Percentiles rank a stretch among this genome's conserved stretches.
Evolutionary conservation across 2,329 filamentous ascomycete genomes (phyloP).

Genomic region (Aspergillus vadensis): DNA sequence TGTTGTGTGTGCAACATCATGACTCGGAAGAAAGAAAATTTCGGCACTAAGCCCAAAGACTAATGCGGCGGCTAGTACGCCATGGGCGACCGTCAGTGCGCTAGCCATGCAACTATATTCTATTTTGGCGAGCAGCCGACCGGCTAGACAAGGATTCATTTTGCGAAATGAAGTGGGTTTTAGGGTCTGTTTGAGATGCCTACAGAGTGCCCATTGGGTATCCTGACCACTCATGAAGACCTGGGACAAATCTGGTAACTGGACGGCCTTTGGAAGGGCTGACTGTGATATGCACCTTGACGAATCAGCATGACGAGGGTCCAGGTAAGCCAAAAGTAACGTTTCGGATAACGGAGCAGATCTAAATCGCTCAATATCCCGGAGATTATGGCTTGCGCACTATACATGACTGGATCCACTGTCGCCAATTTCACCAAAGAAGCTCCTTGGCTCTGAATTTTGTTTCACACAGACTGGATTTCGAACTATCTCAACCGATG

Average conservation of each 20-base stretch:
- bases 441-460: background rate
- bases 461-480: background rate
- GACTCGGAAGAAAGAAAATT: background rate
- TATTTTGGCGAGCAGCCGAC: background rate
- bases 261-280: background rate
- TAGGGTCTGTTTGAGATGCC: background rate
- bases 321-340: background rate
- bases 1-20: background rate
- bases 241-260: background rate
- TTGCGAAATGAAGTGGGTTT: background rate
- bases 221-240: background rate
- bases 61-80: background rate
- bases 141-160: background rate
- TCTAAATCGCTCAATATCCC: background rate
- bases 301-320: background rate
- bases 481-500: background rate
- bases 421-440: background rate
- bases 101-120: conserved; percentile 2
- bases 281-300: background rate
- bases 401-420: background rate
- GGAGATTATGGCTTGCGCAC: background rate
- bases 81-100: conserved; percentile 8
- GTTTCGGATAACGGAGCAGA: background rate
- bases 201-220: background rate
- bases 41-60: conserved; percentile 1